These are phyloP conservation scores for Onygena corvina DNA, from an alignment of 2,329 filamentous ascomycete genomes.

Conservation along the genomic window DNA sequence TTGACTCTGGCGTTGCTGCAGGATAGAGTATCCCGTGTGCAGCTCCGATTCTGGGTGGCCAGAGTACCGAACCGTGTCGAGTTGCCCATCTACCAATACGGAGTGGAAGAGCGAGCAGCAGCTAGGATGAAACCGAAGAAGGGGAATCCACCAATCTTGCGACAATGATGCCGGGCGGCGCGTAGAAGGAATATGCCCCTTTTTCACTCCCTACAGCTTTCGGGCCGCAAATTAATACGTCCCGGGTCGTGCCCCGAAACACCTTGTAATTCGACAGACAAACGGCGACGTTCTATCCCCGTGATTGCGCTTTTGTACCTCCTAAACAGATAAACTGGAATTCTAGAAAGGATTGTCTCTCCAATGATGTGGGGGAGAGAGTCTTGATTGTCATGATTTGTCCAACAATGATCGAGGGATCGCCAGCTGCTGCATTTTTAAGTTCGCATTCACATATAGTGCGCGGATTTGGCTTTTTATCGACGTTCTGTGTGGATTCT, in stretches of 20 bases:
- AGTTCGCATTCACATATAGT: neutral
- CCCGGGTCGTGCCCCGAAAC: neutral
- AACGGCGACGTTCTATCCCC: too few relatives aligned
- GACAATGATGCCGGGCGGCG: neutral
- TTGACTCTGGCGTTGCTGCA: too few relatives aligned
- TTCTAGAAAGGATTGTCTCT: too few relatives aligned
- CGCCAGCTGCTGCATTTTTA: neutral
- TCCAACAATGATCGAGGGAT: neutral
- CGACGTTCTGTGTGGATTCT: constrained; percentile 4
- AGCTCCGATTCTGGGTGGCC: too few relatives aligned
- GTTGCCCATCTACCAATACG: neutral
- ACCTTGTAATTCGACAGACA: too few relatives aligned
- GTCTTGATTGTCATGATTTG: neutral
- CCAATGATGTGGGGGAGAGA: too few relatives aligned
- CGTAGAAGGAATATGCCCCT: neutral
- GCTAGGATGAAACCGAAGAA: neutral
- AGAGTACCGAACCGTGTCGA: neutral
- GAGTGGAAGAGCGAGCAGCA: neutral
- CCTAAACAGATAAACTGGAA: too few relatives aligned
- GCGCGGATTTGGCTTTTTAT: constrained; percentile 2
- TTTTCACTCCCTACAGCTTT: constrained; percentile 3
- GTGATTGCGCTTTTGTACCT: too few relatives aligned
- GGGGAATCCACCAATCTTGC: constrained; percentile 1
- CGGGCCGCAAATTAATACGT: neutral
- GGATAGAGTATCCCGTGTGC: too few relatives aligned